phyloP scores from a whole-genome alignment of 768 basidiomycete genomes.

The Tubosaeta sp. region DNA sequence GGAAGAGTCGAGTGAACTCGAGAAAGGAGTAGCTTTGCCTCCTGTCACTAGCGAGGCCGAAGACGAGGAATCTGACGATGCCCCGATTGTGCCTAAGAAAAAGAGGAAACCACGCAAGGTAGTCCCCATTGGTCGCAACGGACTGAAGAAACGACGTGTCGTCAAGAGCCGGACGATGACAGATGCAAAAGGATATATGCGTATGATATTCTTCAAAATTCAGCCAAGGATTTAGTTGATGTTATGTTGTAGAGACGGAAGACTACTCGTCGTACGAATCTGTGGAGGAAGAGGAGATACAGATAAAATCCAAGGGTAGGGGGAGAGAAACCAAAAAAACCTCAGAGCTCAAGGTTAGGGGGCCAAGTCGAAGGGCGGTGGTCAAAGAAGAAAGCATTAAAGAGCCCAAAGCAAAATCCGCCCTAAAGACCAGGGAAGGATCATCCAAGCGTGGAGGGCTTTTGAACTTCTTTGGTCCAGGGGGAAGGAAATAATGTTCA shows the following conservation, averaged over 20 bases:
- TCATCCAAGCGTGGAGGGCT: constrained; percentile 26
- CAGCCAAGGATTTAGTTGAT: neutral
- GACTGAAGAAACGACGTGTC: constrained; percentile 68
- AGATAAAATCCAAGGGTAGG: constrained; percentile 18
- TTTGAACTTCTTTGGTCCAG: constrained; percentile 32
- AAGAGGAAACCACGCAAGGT: constrained; percentile 49
- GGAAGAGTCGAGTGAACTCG: constrained; percentile 28
- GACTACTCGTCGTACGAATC: constrained; percentile 83
- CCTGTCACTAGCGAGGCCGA: constrained; percentile 27
- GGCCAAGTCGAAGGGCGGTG: constrained; percentile 2
- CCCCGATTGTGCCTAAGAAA: constrained; percentile 29
- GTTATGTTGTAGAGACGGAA: constrained; percentile 50
- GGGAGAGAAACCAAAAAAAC: constrained; percentile 17
- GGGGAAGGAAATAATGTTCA: constrained; percentile 21
- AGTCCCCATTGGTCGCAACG: constrained; percentile 73
- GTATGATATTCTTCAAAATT: constrained; percentile 37
- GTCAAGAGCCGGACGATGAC: constrained; percentile 50
- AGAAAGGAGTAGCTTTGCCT: constrained; percentile 30
- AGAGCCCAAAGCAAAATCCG: constrained; percentile 18
- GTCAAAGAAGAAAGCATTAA: constrained; percentile 11
- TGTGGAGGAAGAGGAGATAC: constrained; percentile 48
- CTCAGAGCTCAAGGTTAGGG: constrained; percentile 14
- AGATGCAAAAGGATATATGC: constrained; percentile 70
- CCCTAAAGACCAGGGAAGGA: constrained; percentile 16
- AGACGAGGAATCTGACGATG: constrained; percentile 28